Evolutionary conservation across 106 monocot genomes (phyloP).

Genomic region (Allium fistulosum): DNA sequence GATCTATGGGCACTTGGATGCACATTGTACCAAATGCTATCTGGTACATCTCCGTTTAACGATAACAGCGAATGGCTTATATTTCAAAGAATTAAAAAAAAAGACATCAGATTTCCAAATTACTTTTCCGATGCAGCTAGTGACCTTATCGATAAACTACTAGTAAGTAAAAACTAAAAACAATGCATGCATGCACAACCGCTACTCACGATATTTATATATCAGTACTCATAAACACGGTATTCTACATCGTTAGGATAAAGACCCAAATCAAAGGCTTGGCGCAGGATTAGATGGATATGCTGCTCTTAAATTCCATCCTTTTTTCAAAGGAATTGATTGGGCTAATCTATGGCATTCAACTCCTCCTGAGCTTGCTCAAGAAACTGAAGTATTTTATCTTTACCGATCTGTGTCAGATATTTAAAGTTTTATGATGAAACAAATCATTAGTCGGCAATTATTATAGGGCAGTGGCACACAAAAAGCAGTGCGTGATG

Average conservation of each 20-base stretch:
- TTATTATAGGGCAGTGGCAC: no score
- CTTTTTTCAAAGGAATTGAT: slow-evolving; percentile 58
- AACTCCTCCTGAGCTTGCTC: slow-evolving; percentile 39
- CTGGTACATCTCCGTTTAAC: slow-evolving; percentile 89
- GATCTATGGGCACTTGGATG: slow-evolving; percentile 98
- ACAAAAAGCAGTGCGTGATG: slow-evolving; percentile 28
- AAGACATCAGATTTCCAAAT: slow-evolving; percentile 69
- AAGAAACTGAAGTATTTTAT: slow-evolving; percentile 29
- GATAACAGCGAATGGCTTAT: slow-evolving; percentile 89
- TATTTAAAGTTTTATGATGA: no score
- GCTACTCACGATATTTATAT: not conserved
- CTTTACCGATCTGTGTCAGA: not conserved
- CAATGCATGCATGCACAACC: not conserved
- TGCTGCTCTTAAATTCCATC: slow-evolving; percentile 55
- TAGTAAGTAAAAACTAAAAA: slow-evolving; percentile 39
- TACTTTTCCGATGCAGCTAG: slow-evolving; percentile 82
- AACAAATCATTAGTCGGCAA: no score
- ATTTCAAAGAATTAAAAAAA: slow-evolving; percentile 84
- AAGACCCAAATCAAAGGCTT: slow-evolving; percentile 50
- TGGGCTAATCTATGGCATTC: slow-evolving; percentile 39
- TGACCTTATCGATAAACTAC: slow-evolving; percentile 81
- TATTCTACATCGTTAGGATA: slow-evolving; percentile 28
- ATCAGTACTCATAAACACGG: not conserved
- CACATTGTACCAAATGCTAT: slow-evolving; percentile 97
- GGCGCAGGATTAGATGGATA: slow-evolving; percentile 60